Evolutionary conservation across 2,329 filamentous ascomycete species (phyloP).

Genomic region (Emmonsiellopsis sp.): DNA sequence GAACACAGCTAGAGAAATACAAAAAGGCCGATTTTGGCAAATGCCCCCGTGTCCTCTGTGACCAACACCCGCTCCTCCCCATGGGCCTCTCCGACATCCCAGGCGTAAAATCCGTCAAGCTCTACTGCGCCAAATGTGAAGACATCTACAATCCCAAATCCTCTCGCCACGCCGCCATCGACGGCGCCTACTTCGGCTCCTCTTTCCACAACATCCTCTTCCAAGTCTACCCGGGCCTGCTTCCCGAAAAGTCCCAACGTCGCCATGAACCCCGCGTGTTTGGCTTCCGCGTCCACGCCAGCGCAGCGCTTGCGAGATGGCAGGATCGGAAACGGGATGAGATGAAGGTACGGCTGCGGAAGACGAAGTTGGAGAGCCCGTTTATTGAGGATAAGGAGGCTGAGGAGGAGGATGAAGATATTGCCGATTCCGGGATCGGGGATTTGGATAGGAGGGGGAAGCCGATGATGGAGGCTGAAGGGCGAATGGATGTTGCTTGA

Average conservation of each 20-base stretch:
- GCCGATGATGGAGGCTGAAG: conserved; percentile 1
- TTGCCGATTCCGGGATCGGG: conserved; percentile 5
- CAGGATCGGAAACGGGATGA: conserved; percentile 72
- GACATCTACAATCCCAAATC: conserved; percentile 99
- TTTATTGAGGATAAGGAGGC: conserved; percentile 61
- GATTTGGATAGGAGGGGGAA: conserved; percentile 6
- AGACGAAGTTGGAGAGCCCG: conserved; percentile 60
- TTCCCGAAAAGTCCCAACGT: conserved; percentile 74
- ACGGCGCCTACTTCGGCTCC: conserved; percentile 95
- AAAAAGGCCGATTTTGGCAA: conserved; percentile 98
- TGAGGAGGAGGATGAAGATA: conserved; percentile 10
- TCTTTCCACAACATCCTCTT: conserved; percentile 99
- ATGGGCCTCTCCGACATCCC: conserved; percentile 89
- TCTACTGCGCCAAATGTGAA: conserved; percentile 95
- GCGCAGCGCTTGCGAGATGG: conserved; percentile 82
- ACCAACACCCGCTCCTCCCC: conserved; percentile 83
- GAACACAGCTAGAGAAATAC: conserved; percentile 81
- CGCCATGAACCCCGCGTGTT: conserved; percentile 86
- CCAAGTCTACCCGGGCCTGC: conserved; percentile 88
- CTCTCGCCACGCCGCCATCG: conserved; percentile 85
- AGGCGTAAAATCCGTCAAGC: conserved; percentile 82
- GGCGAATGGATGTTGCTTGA: conserved; percentile 4
- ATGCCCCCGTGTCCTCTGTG: conserved; percentile 91
- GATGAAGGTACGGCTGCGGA: conserved; percentile 68
- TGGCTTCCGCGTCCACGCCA: conserved; percentile 89